Evolutionary conservation across 2,329 filamentous ascomycete species (phyloP), one percentile per base, ranked within the genome.

Genomic region (Stemphylium lycopersici): DNA sequence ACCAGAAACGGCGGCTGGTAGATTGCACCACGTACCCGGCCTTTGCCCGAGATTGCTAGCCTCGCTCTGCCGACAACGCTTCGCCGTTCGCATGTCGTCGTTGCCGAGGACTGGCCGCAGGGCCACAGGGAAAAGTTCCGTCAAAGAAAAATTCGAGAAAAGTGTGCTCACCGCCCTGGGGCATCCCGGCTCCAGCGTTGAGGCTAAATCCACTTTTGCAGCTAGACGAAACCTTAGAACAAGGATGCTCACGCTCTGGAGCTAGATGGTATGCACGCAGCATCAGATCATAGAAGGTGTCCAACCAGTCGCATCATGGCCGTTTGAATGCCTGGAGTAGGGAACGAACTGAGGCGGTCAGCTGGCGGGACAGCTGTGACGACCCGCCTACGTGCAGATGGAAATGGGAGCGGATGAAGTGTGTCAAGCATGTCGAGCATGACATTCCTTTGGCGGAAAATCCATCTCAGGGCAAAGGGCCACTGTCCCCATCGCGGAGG

Each of bases 231-330:
- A 56, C 55, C 46, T 47, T 24, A 46, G 40, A 26, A 47, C 68
- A 66, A 61, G 69, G 63, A 61, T 61, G 45, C 59, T 59, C 66
- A 66, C 55, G 56, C 45, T 46, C 58, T 64, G 62, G 62, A 60
- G 55, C 64, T 48, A 55, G 55, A 67, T 65, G 64, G 62, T 63
- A 72, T 74, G 69, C 69, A 70, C 65, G 57, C 64, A 64, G 65
- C 65, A 63, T 67, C 68, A 69, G 64, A 72, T 69, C 63, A 69
- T 66, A 62, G 59, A 46, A 48, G 38, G 40, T 45, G 47, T 37
- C 52, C 58, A 52, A 52, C 61, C 58, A 56, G 43, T 56, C 55
- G 58, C 56, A 53, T 56, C 46, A 50, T 52, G 53, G 53, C 55
- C 46, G 56, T 64, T 65, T 63, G 59, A 58, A 56, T 59, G 62